Conservation (phyloP, 768 basidiomycete genomes). For the Xerocomus potaroensis region DNA sequence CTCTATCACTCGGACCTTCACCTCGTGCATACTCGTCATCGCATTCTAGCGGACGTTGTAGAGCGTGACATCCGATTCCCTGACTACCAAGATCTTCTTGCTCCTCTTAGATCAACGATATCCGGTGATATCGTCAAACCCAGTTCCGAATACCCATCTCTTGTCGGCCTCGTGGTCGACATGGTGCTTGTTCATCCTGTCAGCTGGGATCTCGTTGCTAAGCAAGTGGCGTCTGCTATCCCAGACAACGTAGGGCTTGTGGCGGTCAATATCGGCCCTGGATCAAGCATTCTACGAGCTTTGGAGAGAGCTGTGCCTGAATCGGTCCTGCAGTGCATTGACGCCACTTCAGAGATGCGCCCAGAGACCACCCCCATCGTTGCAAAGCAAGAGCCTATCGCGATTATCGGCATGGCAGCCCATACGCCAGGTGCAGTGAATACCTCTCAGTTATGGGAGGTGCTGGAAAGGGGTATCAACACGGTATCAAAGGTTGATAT, state of each 20-base stretch:
- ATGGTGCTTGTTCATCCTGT: conserved; percentile 46
- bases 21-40: conserved; percentile 30
- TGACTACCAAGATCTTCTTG: conserved; percentile 40
- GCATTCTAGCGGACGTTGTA: conserved; percentile 42
- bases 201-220: conserved; percentile 46
- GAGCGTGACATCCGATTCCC: conserved; percentile 50
- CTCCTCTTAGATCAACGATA: conserved; percentile 45
- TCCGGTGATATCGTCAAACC: conserved; percentile 36
- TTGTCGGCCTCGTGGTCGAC: conserved; percentile 39
- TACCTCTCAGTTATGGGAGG: conserved; percentile 49
- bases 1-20: conserved; percentile 47
- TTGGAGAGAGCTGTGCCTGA: conserved; percentile 35
- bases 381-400: conserved; percentile 49
- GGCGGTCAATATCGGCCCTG: conserved; percentile 50
- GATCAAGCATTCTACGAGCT: conserved; percentile 36
- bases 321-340: conserved; percentile 12
- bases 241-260: conserved; percentile 22
- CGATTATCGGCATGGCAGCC: conserved; percentile 69
- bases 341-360: conserved; percentile 10
- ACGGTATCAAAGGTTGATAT: conserved; percentile 51
- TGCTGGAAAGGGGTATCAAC: conserved; percentile 53
- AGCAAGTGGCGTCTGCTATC: conserved; percentile 22
- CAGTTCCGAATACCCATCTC: conserved; percentile 16
- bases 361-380: background rate
- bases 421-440: conserved; percentile 48